Evolutionary conservation across 2,329 filamentous ascomycete species (phyloP), one percentile per base, ranked within the genome.

Genomic region (Rutstroemia sp.): DNA sequence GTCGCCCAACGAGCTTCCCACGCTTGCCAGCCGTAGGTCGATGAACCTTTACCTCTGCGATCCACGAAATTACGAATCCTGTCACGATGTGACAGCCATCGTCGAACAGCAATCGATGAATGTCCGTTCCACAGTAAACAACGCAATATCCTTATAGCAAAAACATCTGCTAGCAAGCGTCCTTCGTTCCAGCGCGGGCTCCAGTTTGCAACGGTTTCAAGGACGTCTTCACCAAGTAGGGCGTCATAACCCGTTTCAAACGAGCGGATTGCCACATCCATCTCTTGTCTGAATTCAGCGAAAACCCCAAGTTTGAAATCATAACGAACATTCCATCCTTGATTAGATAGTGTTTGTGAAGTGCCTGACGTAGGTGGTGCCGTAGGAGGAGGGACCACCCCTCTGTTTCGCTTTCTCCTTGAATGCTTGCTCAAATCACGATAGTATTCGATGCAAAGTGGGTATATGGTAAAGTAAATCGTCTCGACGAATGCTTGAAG

Each of bases 281-380:
- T 89, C 70, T 97, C 94, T 68, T 95, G 89, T 8, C 94, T 83
- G 63, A 95, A 96, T 68, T 97, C 92, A 27, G 92, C 90, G 67
- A 97, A 89, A 0, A 96, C 78, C 6, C 87, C 92, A 18, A 92
- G 79, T 70, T 99, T 99, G 74, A 95, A 91, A 67, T 99, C 92
- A 71, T 96, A 96, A 16, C 92, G 86, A 53, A 95, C 86, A 66
- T 90, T 91, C 94, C 92, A 99, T 3, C 90, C 92, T 44, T 90
- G 85, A 9, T 86, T 76, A 1, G 91, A 88, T n/a, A 96, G 73
- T 0, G 88, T 90, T 66, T 94, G 88, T 1, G 91, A 95, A 1
- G 90, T 95, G 27, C 89, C 90, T 19, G 80, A 85, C 0, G 89
- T 92, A 1, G 90, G 90, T 4, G 91, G 89, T 34, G 90, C 79